A percentile compares a stretch with the other conserved stretches of the same genome.
These are phyloP conservation scores for Vitrella brassicaformis DNA, from an alignment of 73 alveolate species.

Conservation along the genomic window DNA sequence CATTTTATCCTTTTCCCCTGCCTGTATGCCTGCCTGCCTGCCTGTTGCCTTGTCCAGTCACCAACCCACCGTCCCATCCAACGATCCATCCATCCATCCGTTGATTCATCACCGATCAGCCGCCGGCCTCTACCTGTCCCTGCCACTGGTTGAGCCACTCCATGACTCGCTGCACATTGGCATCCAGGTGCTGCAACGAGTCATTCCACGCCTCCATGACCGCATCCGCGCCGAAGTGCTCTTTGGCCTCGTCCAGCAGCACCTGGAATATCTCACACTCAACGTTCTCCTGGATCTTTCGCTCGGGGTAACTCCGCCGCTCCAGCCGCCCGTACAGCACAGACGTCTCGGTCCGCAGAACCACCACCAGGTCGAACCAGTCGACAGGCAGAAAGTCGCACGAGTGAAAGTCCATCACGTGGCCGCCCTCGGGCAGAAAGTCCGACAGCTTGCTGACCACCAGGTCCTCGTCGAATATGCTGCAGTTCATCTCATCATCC, in stretches of 20 bases:
- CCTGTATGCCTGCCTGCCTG: no score
- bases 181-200: slow-evolving; percentile 69
- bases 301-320: slow-evolving; percentile 83
- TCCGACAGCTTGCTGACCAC: slow-evolving; percentile 77
- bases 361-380: slow-evolving; percentile 78
- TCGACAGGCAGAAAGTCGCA: slow-evolving; percentile 86
- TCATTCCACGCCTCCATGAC: slow-evolving; percentile 70
- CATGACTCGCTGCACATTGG: slow-evolving; percentile 43
- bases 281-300: slow-evolving; percentile 86
- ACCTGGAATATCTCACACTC: slow-evolving; percentile 94
- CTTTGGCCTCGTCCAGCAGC: slow-evolving; percentile 78
- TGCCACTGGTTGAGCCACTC: slow-evolving; percentile 12
- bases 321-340: slow-evolving; percentile 78
- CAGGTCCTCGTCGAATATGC: slow-evolving; percentile 91
- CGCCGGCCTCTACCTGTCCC: neutral
- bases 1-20: no score
- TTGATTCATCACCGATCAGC: no score
- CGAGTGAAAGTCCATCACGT: slow-evolving; percentile 84
- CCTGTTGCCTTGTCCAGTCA: no score
- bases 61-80: neutral
- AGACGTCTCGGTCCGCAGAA: slow-evolving; percentile 80
- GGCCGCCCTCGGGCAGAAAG: slow-evolving; percentile 65
- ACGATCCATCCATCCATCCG: neutral
- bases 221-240: slow-evolving; percentile 59
- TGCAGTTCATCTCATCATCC: slow-evolving; percentile 85